Evolutionary conservation across 306 rosid genomes (phyloP), one percentile per base, ranked within the genome.

Genomic region (Dalbergia oliveri): DNA sequence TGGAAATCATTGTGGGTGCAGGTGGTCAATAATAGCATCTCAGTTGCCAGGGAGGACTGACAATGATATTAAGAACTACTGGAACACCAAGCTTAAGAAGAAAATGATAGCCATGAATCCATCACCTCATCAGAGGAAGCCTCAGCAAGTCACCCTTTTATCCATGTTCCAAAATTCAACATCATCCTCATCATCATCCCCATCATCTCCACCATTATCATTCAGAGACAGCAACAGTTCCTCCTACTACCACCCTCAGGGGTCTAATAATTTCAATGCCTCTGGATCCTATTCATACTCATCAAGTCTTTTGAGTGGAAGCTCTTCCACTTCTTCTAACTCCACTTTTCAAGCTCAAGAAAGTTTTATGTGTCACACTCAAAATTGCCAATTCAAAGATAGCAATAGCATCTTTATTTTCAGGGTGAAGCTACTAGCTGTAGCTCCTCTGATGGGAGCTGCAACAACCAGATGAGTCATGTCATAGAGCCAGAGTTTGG

Each of bases 51-150:
- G 97, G 3, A 88, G 98, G 74, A 94, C 98, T 5, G 98, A 94
- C 82, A 94, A 94, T 77, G 97, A 94, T 71, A 89, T 94, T 34
- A 94, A 94, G 84, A 94, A 94, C 83, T 90, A 94, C 62, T 94
- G 98, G 98, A 94, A 94, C 91, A 92, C 97, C n/a, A 92, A 91
- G 80, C 97, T 94, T 5, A 94, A 91, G 94, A 94, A 92, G 85
- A 94, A 92, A 73, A 72, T 88, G 44, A 83, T 88, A 86, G 70
- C 75, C 68, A 64, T 79, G 60, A 79, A 79, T 61, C 72, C 73
- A 57, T 77, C 78, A 70, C 14, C 86, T 49, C 89, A 81, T 7
- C 41, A 37, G 41, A 59, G 54, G 68, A 88, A 86, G 13, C 45
- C 80, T 73, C 87, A 76, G n/a, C 81, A 82, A 66, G 70, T 61